These are phyloP conservation scores for Erigeron philadelphicus DNA, from an alignment of 140 eudicot genomes.

Conservation along the genomic window DNA sequence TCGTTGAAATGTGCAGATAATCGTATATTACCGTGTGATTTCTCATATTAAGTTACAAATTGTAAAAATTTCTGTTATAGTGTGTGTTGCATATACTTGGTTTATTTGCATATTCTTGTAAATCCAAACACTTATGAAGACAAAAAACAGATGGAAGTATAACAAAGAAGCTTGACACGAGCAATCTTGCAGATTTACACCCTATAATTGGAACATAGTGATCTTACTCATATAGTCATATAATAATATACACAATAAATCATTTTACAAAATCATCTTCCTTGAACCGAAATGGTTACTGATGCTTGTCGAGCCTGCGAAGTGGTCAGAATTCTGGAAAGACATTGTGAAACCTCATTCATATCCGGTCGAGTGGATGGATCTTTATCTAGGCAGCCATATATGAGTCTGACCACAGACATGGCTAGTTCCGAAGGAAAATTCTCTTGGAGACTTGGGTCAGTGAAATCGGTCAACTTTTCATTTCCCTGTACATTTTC, in stretches of 20 bases:
- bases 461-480: conserved; percentile 44
- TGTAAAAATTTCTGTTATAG: conserved; percentile 11
- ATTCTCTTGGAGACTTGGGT: conserved; percentile 49
- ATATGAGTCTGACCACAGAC: conserved; percentile 38
- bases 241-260: conserved; percentile 20
- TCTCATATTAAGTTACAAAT: conserved; percentile 8
- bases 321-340: conserved; percentile 54
- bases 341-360: conserved; percentile 61
- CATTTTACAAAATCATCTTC: conserved; percentile 27
- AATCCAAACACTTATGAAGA: conserved; percentile 5
- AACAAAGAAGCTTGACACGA: conserved; percentile 11
- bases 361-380: conserved; percentile 72
- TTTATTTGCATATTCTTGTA: conserved; percentile 11
- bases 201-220: neutral
- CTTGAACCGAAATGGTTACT: conserved; percentile 35
- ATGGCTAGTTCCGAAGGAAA: conserved; percentile 57
- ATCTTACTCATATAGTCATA: neutral
- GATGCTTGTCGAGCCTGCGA: conserved; percentile 47
- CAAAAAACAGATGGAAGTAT: conserved; percentile 19
- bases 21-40: conserved; percentile 14
- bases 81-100: conserved; percentile 22
- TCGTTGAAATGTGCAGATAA: conserved; percentile 38
- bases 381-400: conserved; percentile 57
- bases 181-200: neutral
- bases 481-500: conserved; percentile 35